These are phyloP conservation scores for Jatropha curcas DNA, from an alignment of 345 rosid genomes.

Conservation along the genomic window DNA sequence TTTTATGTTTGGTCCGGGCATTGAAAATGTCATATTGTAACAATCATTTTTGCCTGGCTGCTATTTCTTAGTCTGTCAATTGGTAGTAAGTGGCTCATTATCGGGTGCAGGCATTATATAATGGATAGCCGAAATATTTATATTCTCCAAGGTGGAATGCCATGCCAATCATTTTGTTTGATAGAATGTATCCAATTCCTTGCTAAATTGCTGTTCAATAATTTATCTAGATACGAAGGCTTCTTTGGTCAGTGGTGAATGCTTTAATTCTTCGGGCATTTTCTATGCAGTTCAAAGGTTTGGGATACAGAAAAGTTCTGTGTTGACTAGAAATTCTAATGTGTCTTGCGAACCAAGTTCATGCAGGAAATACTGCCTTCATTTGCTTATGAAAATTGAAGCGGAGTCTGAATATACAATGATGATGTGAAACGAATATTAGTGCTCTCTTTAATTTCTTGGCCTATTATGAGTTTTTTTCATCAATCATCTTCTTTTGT, in stretches of 20 bases:
- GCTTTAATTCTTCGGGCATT: background rate
- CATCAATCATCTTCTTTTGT: background rate
- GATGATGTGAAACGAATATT: background rate
- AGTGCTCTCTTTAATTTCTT: background rate
- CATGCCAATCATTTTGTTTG: slow-evolving; percentile 7
- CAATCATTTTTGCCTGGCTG: slow-evolving; percentile 4
- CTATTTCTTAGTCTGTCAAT: background rate
- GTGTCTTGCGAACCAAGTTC: too few species aligned
- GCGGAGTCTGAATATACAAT: background rate
- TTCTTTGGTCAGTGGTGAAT: background rate
- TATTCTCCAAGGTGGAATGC: slow-evolving; percentile 3
- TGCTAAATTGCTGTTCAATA: background rate
- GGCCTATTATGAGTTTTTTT: background rate
- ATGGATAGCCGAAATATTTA: background rate
- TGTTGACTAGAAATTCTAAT: background rate
- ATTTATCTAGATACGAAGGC: background rate
- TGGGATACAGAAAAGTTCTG: background rate
- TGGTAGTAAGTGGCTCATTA: slow-evolving; percentile 4
- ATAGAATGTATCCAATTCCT: background rate
- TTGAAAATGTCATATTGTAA: background rate
- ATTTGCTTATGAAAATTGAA: background rate
- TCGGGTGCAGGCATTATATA: background rate
- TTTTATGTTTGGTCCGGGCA: background rate
- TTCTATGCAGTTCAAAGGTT: background rate
- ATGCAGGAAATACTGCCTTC: background rate